Percentiles rank a stretch among this genome's conserved stretches.
Evolutionary conservation across 75 land plant species (phyloP).

Genomic region (Cryptomeria japonica): DNA sequence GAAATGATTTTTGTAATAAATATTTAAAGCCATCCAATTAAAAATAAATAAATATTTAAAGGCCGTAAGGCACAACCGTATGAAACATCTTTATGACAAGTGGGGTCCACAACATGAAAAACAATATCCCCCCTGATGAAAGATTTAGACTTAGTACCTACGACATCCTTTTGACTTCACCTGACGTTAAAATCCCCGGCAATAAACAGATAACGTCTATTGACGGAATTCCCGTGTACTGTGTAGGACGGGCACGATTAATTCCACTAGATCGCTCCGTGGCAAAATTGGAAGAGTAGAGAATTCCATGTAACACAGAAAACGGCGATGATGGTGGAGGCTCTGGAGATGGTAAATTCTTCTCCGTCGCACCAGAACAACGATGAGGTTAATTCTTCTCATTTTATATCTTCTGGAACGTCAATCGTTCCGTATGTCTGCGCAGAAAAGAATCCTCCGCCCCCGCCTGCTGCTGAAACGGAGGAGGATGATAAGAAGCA

Average conservation of each 20-base stretch:
- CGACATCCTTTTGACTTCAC: not conserved
- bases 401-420: not conserved
- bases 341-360: conserved; percentile 9
- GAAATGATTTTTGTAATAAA: too few relatives aligned
- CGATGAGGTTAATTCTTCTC: not conserved
- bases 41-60: too few relatives aligned
- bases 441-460: not conserved
- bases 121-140: not conserved
- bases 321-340: conserved; percentile 4
- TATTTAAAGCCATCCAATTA: too few relatives aligned
- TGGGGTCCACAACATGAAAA: not conserved
- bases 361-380: not conserved
- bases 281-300: not conserved
- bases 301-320: not conserved
- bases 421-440: not conserved
- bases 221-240: not conserved
- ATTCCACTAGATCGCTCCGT: not conserved
- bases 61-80: too few relatives aligned
- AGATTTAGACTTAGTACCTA: not conserved
- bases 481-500: conserved; percentile 47
- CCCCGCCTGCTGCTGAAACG: not conserved
- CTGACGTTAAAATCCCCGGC: not conserved
- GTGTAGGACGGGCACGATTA: not conserved
- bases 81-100: not conserved
- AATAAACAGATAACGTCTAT: not conserved